These are phyloP conservation scores for Lineolata rhizophorae DNA, from an alignment of 495 filamentous ascomycete species.

Conservation along the genomic window DNA sequence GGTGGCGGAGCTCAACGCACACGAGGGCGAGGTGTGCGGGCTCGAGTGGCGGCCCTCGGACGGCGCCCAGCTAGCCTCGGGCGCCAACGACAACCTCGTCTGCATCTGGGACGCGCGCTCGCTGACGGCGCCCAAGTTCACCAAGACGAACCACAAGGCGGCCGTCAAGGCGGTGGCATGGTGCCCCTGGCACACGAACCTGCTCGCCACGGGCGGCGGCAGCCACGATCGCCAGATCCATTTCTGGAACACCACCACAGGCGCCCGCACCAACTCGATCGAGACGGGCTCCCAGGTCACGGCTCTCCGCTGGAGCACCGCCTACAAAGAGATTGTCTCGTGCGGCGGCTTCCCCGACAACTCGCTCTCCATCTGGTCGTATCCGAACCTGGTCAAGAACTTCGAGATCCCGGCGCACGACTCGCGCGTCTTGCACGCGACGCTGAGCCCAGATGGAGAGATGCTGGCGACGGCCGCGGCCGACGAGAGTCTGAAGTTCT, in stretches of 20 bases:
- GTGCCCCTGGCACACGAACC: slow-evolving; percentile 97
- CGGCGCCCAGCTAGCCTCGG: slow-evolving; percentile 86
- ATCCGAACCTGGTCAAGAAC: slow-evolving; percentile 86
- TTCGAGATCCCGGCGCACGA: slow-evolving; percentile 98
- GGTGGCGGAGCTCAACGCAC: slow-evolving; percentile 82
- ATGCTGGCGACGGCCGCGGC: slow-evolving; percentile 90
- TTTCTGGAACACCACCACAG: slow-evolving; percentile 98
- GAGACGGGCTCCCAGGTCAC: slow-evolving; percentile 96
- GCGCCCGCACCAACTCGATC: slow-evolving; percentile 94
- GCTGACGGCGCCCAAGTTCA: slow-evolving; percentile 82
- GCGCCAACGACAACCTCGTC: slow-evolving; percentile 95
- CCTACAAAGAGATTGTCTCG: slow-evolving; percentile 95
- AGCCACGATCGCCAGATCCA: slow-evolving; percentile 96
- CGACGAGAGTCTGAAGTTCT: slow-evolving; percentile 97
- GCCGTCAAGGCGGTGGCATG: slow-evolving; percentile 95
- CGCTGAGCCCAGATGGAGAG: slow-evolving; percentile 86
- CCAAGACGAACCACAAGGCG: slow-evolving; percentile 97
- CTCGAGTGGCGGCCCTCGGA: slow-evolving; percentile 95
- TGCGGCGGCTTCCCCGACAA: slow-evolving; percentile 97
- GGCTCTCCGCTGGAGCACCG: slow-evolving; percentile 79
- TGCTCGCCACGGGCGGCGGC: slow-evolving; percentile 88
- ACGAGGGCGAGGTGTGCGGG: slow-evolving; percentile 94
- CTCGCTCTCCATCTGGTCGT: slow-evolving; percentile 95
- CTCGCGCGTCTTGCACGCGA: slow-evolving; percentile 85
- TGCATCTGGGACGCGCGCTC: slow-evolving; percentile 97